Conservation (phyloP, 108 stramenopile species). For the Aurantiochytrium sp. region DNA sequence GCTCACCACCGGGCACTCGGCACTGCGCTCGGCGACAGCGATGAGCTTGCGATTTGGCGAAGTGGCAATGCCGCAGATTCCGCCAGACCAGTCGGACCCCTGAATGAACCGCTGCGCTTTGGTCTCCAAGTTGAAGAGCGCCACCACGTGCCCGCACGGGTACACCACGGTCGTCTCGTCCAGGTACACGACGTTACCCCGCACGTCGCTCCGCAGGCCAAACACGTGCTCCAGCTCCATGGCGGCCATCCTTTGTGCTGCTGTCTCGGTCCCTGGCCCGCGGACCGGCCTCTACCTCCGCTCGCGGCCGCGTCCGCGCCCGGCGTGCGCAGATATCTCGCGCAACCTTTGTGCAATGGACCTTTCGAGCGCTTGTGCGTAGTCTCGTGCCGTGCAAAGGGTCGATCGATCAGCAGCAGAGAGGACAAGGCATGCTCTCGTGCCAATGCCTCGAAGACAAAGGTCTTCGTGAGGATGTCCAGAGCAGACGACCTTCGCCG, state of each 20-base stretch:
- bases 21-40: not conserved
- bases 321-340: too few species aligned
- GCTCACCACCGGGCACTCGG: slow-evolving; percentile 31
- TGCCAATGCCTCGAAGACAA: too few species aligned
- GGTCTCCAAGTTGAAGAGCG: slow-evolving; percentile 39
- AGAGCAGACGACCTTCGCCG: too few species aligned
- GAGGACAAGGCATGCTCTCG: too few species aligned
- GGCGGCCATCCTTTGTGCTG: not conserved
- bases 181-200: slow-evolving; percentile 38
- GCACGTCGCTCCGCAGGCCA: not conserved
- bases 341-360: too few species aligned
- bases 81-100: slow-evolving; percentile 37
- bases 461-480: too few species aligned
- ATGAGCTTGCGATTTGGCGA: slow-evolving; percentile 39
- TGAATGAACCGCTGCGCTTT: slow-evolving; percentile 54
- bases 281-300: too few species aligned
- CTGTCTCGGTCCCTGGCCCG: too few species aligned
- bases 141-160: slow-evolving; percentile 50
- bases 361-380: too few species aligned
- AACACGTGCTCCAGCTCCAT: slow-evolving; percentile 12
- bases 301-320: too few species aligned
- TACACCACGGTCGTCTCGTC: slow-evolving; percentile 34
- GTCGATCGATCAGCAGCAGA: too few species aligned
- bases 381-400: too few species aligned
- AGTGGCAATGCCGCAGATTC: slow-evolving; percentile 46